Conservation (phyloP, 176 grass and related monocot genomes). For the Thalia dealbata region DNA sequence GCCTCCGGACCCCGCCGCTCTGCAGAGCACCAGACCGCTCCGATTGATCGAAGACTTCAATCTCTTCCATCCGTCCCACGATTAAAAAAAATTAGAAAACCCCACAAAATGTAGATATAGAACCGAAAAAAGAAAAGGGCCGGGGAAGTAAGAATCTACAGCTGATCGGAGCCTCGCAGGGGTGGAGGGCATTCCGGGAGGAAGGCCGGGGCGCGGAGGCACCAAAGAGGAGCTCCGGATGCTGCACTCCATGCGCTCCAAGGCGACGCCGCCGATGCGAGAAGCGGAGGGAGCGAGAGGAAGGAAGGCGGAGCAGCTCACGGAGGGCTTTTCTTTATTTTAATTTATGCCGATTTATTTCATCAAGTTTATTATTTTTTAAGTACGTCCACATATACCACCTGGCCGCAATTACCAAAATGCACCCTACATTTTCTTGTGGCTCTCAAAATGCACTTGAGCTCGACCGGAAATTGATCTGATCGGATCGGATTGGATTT, state of each 20-base stretch:
- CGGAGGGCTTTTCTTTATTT: not conserved
- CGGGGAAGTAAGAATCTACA: not conserved
- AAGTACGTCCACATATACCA: not conserved
- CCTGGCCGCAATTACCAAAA: not conserved
- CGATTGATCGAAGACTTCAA: not conserved
- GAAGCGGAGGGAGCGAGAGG: too few relatives aligned
- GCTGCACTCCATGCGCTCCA: conserved; percentile 8
- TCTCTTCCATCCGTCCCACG: too few relatives aligned
- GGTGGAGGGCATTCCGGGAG: not conserved
- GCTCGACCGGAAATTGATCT: too few relatives aligned
- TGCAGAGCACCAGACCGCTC: not conserved
- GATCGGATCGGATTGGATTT: too few relatives aligned
- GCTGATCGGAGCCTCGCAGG: not conserved
- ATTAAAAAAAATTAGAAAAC: not conserved
- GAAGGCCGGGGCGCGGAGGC: not conserved
- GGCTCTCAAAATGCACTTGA: too few relatives aligned
- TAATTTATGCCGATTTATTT: too few relatives aligned
- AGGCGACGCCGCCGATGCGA: not conserved
- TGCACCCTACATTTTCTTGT: not conserved
- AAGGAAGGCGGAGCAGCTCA: too few relatives aligned
- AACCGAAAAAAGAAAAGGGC: not conserved
- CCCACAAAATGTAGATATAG: not conserved
- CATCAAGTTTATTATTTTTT: too few relatives aligned
- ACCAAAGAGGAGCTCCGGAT: conserved; percentile 10
- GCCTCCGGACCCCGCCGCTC: not conserved